Percentiles rank a stretch among this genome's conserved stretches.
Conservation (phyloP, 371 early-diverging fungal species). For the Globomyces sp. region DNA sequence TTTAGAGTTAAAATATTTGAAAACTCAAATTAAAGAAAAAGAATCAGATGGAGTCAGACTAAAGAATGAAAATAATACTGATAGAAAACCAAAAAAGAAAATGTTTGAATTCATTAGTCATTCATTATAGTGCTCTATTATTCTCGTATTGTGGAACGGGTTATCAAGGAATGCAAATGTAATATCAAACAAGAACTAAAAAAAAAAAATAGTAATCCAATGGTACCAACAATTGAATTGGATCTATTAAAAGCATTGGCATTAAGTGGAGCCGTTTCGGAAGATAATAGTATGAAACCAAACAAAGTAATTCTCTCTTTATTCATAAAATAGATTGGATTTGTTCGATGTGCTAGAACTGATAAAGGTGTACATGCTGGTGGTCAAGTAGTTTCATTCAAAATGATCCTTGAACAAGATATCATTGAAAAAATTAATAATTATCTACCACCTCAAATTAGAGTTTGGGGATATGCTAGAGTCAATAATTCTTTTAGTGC, state of each 20-base stretch:
- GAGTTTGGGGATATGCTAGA: slow-evolving; percentile 81
- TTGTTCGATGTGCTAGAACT: slow-evolving; percentile 92
- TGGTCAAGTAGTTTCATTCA: slow-evolving; percentile 90
- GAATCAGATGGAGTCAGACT: slow-evolving; percentile 13
- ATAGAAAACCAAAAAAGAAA: slow-evolving; percentile 70
- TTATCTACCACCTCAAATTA: slow-evolving; percentile 73
- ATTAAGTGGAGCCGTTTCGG: slow-evolving; percentile 33
- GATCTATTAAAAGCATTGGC: slow-evolving; percentile 45
- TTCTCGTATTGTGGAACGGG: slow-evolving; percentile 93
- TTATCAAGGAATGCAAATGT: slow-evolving; percentile 96
- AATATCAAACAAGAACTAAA: slow-evolving; percentile 26
- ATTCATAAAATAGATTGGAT: slow-evolving; percentile 58
- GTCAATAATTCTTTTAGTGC: slow-evolving; percentile 84
- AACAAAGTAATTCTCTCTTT: slow-evolving; percentile 22
- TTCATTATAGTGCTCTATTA: slow-evolving; percentile 57
- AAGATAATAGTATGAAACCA: slow-evolving; percentile 26
- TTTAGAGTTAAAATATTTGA: slow-evolving; percentile 16
- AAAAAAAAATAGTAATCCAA: slow-evolving; percentile 26
- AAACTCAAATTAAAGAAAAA: not conserved
- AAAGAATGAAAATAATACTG: slow-evolving; percentile 14
- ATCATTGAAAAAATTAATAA: slow-evolving; percentile 75
- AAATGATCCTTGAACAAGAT: slow-evolving; percentile 77
- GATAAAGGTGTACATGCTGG: slow-evolving; percentile 99
- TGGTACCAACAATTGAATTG: slow-evolving; percentile 34
- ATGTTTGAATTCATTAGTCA: slow-evolving; percentile 34